Evolutionary conservation across 176 grass and related monocot genomes (phyloP).

Genomic region (Oryza glumipatula): DNA sequence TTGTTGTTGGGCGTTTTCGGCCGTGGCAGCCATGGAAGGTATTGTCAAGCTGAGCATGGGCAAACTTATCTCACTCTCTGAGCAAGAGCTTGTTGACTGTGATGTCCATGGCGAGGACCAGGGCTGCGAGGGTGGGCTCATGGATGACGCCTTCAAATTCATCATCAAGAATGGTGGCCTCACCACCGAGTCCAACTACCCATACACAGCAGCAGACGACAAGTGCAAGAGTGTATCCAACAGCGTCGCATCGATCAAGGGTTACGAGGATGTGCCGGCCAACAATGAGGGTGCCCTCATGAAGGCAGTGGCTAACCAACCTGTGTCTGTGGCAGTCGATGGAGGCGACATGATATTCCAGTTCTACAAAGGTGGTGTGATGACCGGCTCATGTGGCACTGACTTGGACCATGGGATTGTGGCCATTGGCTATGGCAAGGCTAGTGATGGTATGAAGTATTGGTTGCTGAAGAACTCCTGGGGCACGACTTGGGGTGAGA

Average conservation of each 20-base stretch:
- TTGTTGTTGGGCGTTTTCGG: slow-evolving; percentile 54
- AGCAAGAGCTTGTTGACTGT: slow-evolving; percentile 60
- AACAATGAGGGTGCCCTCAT: slow-evolving; percentile 47
- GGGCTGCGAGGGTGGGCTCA: slow-evolving; percentile 48
- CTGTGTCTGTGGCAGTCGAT: slow-evolving; percentile 48
- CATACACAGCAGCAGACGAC: slow-evolving; percentile 32
- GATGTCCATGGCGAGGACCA: slow-evolving; percentile 44
- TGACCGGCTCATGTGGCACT: slow-evolving; percentile 39
- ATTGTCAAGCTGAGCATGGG: slow-evolving; percentile 47
- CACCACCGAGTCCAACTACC: slow-evolving; percentile 37
- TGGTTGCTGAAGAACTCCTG: slow-evolving; percentile 44
- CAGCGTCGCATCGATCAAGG: slow-evolving; percentile 25
- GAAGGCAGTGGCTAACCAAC: slow-evolving; percentile 53
- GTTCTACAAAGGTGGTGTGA: slow-evolving; percentile 49
- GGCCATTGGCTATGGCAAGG: slow-evolving; percentile 41
- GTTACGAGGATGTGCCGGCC: slow-evolving; percentile 45
- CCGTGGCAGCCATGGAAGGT: slow-evolving; percentile 37
- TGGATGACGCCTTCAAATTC: slow-evolving; percentile 58
- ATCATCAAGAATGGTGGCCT: slow-evolving; percentile 24
- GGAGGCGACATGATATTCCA: slow-evolving; percentile 45
- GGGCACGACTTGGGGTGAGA: slow-evolving; percentile 6
- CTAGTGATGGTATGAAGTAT: slow-evolving; percentile 35
- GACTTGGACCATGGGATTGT: slow-evolving; percentile 45
- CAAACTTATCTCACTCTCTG: slow-evolving; percentile 44
- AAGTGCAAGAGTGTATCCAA: slow-evolving; percentile 38